Evolutionary conservation across 2,329 filamentous ascomycete genomes (phyloP).

Genomic region (Rhynchosporium agropyri): DNA sequence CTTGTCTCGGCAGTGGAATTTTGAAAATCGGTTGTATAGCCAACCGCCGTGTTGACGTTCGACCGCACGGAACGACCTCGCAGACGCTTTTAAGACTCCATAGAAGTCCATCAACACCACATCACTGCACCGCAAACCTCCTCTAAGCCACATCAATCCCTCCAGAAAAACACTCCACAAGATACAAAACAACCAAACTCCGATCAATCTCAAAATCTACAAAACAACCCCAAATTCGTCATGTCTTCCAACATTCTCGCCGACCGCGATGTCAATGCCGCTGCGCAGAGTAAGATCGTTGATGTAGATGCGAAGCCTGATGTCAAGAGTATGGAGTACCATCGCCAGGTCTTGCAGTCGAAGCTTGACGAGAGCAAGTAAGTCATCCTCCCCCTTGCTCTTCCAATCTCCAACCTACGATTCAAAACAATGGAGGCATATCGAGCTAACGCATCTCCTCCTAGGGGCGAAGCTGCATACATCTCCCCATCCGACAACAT

Average conservation of each 20-base stretch:
- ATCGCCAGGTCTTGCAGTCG: constrained; percentile 73
- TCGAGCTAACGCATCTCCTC: constrained; percentile 25
- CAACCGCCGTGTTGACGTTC: constrained; percentile 15
- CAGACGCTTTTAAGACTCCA: constrained; percentile 12
- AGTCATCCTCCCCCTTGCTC: constrained; percentile 38
- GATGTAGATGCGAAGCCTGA: constrained; percentile 46
- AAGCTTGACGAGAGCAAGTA: constrained; percentile 71
- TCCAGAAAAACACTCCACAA: not conserved
- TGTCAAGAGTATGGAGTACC: constrained; percentile 74
- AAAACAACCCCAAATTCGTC: constrained; percentile 25
- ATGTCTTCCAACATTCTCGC: constrained; percentile 66
- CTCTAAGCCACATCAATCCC: constrained; percentile 16
- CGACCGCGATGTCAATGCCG: constrained; percentile 66
- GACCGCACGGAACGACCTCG: constrained; percentile 2
- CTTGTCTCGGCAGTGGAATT: constrained; percentile 7
- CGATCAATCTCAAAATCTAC: constrained; percentile 8
- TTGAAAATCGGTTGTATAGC: constrained; percentile 2
- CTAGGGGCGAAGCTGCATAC: constrained; percentile 51
- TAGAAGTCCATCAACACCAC: constrained; percentile 13
- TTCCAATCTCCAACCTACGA: not conserved
- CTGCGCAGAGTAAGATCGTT: constrained; percentile 42
- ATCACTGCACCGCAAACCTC: not conserved
- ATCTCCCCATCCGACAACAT: constrained; percentile 86
- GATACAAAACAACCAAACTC: constrained; percentile 9
- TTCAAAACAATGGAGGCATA: not conserved